Percentiles rank a stretch among this genome's conserved stretches.
phyloP scores from a whole-genome alignment of 768 basidiomycete genomes.

The Mrakia blollopis region DNA sequence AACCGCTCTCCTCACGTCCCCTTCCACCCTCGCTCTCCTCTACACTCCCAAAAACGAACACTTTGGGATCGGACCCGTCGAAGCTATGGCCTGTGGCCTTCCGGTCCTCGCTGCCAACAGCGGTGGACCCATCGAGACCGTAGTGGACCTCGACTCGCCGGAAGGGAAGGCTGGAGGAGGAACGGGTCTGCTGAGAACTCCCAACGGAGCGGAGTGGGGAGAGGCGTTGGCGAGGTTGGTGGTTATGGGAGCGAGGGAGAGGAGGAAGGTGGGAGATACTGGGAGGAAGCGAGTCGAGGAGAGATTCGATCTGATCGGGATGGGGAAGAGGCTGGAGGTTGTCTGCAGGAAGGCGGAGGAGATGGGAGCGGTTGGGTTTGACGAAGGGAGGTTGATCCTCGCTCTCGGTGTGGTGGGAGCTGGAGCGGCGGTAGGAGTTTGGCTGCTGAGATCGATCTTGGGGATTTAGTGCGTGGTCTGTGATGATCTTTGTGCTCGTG shows the following conservation, averaged over 20 bases:
- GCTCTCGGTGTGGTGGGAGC: neutral
- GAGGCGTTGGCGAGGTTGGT: constrained; percentile 59
- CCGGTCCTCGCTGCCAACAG: constrained; percentile 82
- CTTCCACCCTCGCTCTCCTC: constrained; percentile 66
- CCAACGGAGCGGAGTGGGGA: constrained; percentile 65
- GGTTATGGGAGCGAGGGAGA: constrained; percentile 43
- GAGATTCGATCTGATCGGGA: constrained; percentile 63
- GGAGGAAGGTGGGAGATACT: constrained; percentile 52
- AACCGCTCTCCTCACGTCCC: constrained; percentile 65
- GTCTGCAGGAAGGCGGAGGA: constrained; percentile 38
- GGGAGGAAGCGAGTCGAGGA: constrained; percentile 60
- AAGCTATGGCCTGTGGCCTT: constrained; percentile 86
- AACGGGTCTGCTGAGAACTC: constrained; percentile 73
- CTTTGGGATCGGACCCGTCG: constrained; percentile 93
- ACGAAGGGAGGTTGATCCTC: constrained; percentile 18
- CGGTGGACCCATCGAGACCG: constrained; percentile 78
- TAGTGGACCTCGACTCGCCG: constrained; percentile 50
- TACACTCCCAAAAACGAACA: constrained; percentile 96
- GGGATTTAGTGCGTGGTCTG: neutral
- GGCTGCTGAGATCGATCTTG: neutral
- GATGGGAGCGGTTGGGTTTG: constrained; percentile 33
- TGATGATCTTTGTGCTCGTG: too few species aligned
- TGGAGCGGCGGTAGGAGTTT: neutral
- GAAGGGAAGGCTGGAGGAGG: constrained; percentile 39
- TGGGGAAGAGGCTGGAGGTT: constrained; percentile 42